A percentile compares a stretch with the other conserved stretches of the same genome.
phyloP scores from a whole-genome alignment of 2,329 filamentous ascomycete species.

The Coniochaeta pulveracea region DNA sequence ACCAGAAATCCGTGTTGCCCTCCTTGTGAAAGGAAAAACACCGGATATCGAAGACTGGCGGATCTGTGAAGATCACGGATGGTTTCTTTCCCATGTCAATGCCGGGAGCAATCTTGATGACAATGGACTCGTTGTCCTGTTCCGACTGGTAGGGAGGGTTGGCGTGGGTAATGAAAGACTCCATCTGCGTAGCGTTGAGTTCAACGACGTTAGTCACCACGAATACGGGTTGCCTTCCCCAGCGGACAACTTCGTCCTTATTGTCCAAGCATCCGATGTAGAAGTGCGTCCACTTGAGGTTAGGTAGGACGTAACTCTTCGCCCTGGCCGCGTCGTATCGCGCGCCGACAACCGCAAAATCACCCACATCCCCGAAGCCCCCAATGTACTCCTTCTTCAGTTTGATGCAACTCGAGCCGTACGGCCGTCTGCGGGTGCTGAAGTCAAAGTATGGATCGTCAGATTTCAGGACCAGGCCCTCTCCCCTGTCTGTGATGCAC shows the following conservation, averaged over 20 bases:
- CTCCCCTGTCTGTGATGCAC: constrained; percentile 54
- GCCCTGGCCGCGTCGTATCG: constrained; percentile 57
- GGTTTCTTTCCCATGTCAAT: constrained; percentile 29
- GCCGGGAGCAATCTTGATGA: constrained; percentile 33
- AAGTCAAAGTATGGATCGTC: constrained; percentile 67
- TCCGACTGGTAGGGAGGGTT: constrained; percentile 28
- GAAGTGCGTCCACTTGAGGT: constrained; percentile 67
- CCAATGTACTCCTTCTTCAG: constrained; percentile 79
- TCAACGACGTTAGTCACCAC: constrained; percentile 54
- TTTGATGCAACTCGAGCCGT: constrained; percentile 56
- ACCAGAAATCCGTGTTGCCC: constrained; percentile 58
- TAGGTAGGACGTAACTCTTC: constrained; percentile 36
- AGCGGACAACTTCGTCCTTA: constrained; percentile 42
- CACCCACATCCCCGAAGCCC: constrained; percentile 69
- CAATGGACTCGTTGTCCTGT: constrained; percentile 26
- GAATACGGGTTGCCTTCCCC: constrained; percentile 44
- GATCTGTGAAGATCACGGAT: constrained; percentile 50
- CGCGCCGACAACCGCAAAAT: constrained; percentile 71
- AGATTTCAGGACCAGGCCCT: constrained; percentile 74
- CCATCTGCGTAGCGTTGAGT: constrained; percentile 39
- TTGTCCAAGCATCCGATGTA: constrained; percentile 68
- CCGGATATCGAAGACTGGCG: constrained; percentile 68
- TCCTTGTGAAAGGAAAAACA: constrained; percentile 71
- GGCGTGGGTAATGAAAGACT: constrained; percentile 34
- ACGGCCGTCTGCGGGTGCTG: constrained; percentile 20